Conservation (phyloP, 345 rosid species). For the Linum lewisii region DNA sequence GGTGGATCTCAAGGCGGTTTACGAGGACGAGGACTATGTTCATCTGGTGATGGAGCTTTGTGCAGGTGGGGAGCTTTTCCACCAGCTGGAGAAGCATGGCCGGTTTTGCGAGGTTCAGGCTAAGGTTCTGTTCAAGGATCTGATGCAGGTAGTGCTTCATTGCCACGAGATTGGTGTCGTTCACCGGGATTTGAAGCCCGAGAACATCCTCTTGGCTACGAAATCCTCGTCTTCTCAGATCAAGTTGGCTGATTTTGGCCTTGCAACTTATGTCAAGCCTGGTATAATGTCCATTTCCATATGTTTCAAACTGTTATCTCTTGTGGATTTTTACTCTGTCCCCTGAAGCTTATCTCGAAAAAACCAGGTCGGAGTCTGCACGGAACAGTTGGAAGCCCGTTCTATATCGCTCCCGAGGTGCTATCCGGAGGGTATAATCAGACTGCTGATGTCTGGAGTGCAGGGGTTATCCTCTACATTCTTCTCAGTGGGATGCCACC, state of each 20-base stretch:
- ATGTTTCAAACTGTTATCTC: conserved; percentile 6
- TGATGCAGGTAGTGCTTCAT: conserved; percentile 50
- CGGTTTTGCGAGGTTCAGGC: conserved; percentile 49
- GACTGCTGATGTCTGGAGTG: conserved; percentile 70
- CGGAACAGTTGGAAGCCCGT: conserved; percentile 70
- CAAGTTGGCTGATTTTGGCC: conserved; percentile 67
- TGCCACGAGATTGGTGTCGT: conserved; percentile 61
- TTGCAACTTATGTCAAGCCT: conserved; percentile 50
- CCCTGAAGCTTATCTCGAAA: conserved; percentile 13
- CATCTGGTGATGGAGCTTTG: conserved; percentile 73
- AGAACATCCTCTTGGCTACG: conserved; percentile 55
- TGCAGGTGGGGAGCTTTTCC: conserved; percentile 66
- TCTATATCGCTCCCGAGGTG: conserved; percentile 72
- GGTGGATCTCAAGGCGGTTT: conserved; percentile 59
- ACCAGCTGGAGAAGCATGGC: conserved; percentile 44
- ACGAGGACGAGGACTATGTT: conserved; percentile 51
- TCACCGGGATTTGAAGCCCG: conserved; percentile 64
- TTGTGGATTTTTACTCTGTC: no score
- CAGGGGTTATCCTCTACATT: conserved; percentile 62
- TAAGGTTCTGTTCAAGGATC: conserved; percentile 45
- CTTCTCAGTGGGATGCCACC: conserved; percentile 61
- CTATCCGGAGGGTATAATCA: conserved; percentile 54
- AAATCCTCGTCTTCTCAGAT: conserved; percentile 46
- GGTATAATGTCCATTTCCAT: conserved; percentile 24
- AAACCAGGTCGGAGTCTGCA: conserved; percentile 45